These are phyloP conservation scores for Amanita exitialis DNA, from an alignment of 768 basidiomycete species.

Conservation along the genomic window DNA sequence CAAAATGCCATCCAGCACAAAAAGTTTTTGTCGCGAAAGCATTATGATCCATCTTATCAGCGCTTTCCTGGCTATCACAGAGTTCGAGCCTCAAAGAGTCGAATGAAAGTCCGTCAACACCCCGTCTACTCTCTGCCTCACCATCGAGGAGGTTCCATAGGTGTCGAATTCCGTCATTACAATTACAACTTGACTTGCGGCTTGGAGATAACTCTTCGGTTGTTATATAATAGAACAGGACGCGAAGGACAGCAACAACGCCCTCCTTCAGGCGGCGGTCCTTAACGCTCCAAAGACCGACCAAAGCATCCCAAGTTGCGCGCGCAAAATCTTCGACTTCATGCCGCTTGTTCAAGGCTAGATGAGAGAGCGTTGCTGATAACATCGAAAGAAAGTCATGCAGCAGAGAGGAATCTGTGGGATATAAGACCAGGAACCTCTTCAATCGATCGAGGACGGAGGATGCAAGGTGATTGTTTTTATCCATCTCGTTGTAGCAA, in stretches of 20 bases:
- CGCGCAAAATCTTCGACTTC: slow-evolving; percentile 53
- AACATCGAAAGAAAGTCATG: slow-evolving; percentile 64
- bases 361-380: slow-evolving; percentile 57
- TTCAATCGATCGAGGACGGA: slow-evolving; percentile 41
- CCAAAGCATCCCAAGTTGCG: slow-evolving; percentile 50
- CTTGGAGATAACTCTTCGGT: slow-evolving; percentile 17
- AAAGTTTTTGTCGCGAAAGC: slow-evolving; percentile 62
- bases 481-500: slow-evolving; percentile 3
- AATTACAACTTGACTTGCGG: slow-evolving; percentile 22
- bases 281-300: slow-evolving; percentile 73
- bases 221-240: slow-evolving; percentile 64
- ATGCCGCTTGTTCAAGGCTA: slow-evolving; percentile 66
- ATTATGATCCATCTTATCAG: slow-evolving; percentile 11
- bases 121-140: slow-evolving; percentile 57
- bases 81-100: slow-evolving; percentile 54
- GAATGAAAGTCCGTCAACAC: slow-evolving; percentile 54
- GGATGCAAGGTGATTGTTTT: slow-evolving; percentile 26
- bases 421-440: slow-evolving; percentile 55
- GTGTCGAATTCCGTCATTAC: slow-evolving; percentile 35
- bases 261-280: slow-evolving; percentile 70
- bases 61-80: slow-evolving; percentile 11
- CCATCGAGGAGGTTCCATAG: slow-evolving; percentile 48
- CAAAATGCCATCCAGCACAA: slow-evolving; percentile 66
- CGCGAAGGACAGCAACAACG: slow-evolving; percentile 61
- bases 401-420: slow-evolving; percentile 69